Conservation (phyloP, 257 asterid species). For the Nicotiana tomentosiformis region DNA sequence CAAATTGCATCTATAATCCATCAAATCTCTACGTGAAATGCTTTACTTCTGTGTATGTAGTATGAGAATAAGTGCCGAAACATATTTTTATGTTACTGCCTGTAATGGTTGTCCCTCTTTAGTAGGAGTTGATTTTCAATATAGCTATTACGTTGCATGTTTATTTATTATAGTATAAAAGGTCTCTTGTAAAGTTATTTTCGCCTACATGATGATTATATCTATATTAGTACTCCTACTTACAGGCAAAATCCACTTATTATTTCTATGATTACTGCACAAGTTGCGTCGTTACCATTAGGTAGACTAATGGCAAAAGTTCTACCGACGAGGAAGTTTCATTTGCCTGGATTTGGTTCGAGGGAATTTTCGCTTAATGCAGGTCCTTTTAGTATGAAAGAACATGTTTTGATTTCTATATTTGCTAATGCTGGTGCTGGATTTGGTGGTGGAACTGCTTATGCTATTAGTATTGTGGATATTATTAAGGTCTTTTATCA, state of each 20-base stretch:
- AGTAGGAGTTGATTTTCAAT: no score
- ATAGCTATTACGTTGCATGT: no score
- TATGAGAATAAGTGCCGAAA: no score
- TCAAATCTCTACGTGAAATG: no score
- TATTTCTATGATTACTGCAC: slow-evolving; percentile 42
- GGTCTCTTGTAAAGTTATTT: no score
- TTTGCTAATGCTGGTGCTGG: slow-evolving; percentile 60
- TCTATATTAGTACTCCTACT: no score
- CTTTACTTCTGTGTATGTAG: no score
- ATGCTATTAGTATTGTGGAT: slow-evolving; percentile 48
- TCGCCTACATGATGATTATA: no score
- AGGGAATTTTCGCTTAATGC: slow-evolving; percentile 52
- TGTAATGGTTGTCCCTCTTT: no score
- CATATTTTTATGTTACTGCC: no score
- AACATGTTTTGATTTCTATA: slow-evolving; percentile 61
- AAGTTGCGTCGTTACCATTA: slow-evolving; percentile 47
- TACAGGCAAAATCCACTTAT: slow-evolving; percentile 40
- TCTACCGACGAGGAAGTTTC: slow-evolving; percentile 37
- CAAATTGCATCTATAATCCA: no score
- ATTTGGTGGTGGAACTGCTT: slow-evolving; percentile 47
- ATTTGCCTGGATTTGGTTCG: slow-evolving; percentile 38
- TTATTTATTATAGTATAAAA: no score
- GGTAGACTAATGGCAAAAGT: slow-evolving; percentile 55
- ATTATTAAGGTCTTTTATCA: slow-evolving; percentile 52
- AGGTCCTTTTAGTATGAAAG: slow-evolving; percentile 66